These are phyloP conservation scores for Spongospora subterranea DNA, from an alignment of 208 protist species.

Conservation along the genomic window DNA sequence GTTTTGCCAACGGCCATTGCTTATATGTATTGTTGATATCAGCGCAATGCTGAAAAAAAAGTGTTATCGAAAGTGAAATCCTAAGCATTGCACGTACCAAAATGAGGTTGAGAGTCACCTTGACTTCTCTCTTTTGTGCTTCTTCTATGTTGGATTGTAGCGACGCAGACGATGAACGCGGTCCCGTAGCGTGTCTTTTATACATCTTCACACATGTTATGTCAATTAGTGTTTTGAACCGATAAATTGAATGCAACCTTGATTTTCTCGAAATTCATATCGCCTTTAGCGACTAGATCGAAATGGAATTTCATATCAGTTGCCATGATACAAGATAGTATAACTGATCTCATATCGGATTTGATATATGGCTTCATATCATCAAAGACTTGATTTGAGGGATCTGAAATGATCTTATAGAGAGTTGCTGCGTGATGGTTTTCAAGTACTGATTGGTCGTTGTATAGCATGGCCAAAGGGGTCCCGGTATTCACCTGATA, in stretches of 20 bases:
- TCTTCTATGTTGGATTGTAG: background rate
- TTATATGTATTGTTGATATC: conserved; percentile 73
- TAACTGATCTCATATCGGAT: conserved; percentile 60
- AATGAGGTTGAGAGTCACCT: conserved; percentile 28
- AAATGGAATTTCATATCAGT: conserved; percentile 76
- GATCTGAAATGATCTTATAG: conserved; percentile 58
- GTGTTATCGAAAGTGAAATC: background rate
- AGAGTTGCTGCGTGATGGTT: conserved; percentile 71
- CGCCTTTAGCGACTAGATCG: conserved; percentile 57
- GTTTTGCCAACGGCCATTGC: conserved; percentile 16
- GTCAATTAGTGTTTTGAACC: background rate
- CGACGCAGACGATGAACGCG: background rate
- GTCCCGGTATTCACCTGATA: background rate
- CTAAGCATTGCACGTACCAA: background rate
- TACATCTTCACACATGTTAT: background rate
- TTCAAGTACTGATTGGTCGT: conserved; percentile 76
- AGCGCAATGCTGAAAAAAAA: conserved; percentile 31
- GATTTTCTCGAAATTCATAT: conserved; percentile 46
- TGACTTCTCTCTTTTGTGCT: conserved; percentile 45
- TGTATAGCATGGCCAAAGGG: conserved; percentile 80
- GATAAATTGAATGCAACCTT: background rate
- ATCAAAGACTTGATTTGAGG: conserved; percentile 63
- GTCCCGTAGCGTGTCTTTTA: conserved; percentile 12
- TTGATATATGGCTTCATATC: conserved; percentile 57
- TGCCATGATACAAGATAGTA: conserved; percentile 71